Percentiles rank a stretch among this genome's conserved stretches.
phyloP scores from a whole-genome alignment of 1,284 basidiomycete genomes.

The Fistulinella cinereoalba region DNA sequence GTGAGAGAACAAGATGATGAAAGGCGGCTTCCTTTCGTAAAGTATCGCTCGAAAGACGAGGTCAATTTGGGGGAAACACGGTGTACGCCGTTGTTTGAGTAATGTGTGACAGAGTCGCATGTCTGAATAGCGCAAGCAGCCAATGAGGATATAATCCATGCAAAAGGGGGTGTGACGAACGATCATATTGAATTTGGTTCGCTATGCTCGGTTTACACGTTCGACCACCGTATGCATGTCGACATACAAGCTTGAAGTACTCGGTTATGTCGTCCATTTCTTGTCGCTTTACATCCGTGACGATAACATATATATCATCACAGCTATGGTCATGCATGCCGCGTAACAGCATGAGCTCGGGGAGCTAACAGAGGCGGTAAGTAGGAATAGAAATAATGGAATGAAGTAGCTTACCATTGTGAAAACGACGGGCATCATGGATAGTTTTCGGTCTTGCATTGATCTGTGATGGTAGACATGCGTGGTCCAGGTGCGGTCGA shows the following conservation, averaged over 20 bases:
- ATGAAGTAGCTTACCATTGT: constrained; percentile 54
- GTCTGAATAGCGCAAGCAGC: constrained; percentile 39
- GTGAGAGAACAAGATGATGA: constrained; percentile 71
- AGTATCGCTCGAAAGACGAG: constrained; percentile 68
- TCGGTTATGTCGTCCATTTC: constrained; percentile 76
- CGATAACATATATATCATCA: constrained; percentile 72
- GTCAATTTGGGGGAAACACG: constrained; percentile 76
- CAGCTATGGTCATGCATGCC: constrained; percentile 76
- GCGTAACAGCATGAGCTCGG: constrained; percentile 70
- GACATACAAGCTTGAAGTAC: constrained; percentile 70
- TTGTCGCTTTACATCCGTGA: constrained; percentile 69
- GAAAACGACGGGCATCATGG: constrained; percentile 75
- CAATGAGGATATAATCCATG: constrained; percentile 9
- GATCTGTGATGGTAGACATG: constrained; percentile 73
- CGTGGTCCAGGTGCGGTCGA: constrained; percentile 75
- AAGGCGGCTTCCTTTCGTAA: constrained; percentile 67
- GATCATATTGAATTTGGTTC: constrained; percentile 62
- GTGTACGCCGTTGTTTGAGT: constrained; percentile 60
- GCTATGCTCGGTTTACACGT: constrained; percentile 64
- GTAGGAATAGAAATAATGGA: constrained; percentile 5
- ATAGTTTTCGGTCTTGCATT: constrained; percentile 64
- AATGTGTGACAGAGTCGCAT: constrained; percentile 64
- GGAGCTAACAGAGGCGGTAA: constrained; percentile 45
- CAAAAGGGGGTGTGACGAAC: constrained; percentile 36
- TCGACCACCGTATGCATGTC: constrained; percentile 56